These are phyloP conservation scores for Xylaria cubensis DNA, from an alignment of 495 filamentous ascomycete genomes.

Conservation along the genomic window DNA sequence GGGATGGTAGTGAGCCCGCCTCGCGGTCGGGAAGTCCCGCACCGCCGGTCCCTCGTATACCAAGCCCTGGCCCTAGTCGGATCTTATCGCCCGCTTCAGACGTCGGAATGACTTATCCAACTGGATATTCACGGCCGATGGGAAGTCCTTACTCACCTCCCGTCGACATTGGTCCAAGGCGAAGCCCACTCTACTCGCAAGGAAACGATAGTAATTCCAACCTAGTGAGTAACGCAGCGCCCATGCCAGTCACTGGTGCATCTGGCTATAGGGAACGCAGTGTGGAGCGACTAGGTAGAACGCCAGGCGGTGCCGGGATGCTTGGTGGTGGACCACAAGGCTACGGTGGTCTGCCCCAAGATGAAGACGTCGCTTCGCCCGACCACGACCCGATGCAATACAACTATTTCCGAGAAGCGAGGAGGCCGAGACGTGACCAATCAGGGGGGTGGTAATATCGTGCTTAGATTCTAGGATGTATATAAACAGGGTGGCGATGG, in stretches of 20 bases:
- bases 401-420: slow-evolving; percentile 46
- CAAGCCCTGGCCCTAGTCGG: slow-evolving; percentile 32
- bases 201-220: slow-evolving; percentile 54
- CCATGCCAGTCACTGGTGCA: slow-evolving; percentile 52
- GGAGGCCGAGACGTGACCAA: slow-evolving; percentile 28
- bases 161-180: slow-evolving; percentile 27
- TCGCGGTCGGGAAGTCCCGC: slow-evolving; percentile 52
- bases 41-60: slow-evolving; percentile 33
- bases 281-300: slow-evolving; percentile 35
- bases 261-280: slow-evolving; percentile 48
- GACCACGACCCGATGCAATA: slow-evolving; percentile 47
- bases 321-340: slow-evolving; percentile 60
- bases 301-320: slow-evolving; percentile 47
- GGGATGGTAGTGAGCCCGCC: slow-evolving; percentile 42
- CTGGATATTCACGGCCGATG: slow-evolving; percentile 36
- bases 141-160: slow-evolving; percentile 32
- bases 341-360: slow-evolving; percentile 59
- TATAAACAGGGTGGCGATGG: slow-evolving; percentile 20
- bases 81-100: slow-evolving; percentile 35
- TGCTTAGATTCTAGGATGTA: not conserved
- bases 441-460: slow-evolving; percentile 22
- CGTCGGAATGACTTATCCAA: slow-evolving; percentile 37
- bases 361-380: slow-evolving; percentile 34
- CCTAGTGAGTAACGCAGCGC: slow-evolving; percentile 51
- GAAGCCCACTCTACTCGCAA: slow-evolving; percentile 48